Percentiles rank a stretch among this genome's conserved stretches.
Evolutionary conservation across 306 rosid species (phyloP).

Genomic region (Lathyrus tuberosus): DNA sequence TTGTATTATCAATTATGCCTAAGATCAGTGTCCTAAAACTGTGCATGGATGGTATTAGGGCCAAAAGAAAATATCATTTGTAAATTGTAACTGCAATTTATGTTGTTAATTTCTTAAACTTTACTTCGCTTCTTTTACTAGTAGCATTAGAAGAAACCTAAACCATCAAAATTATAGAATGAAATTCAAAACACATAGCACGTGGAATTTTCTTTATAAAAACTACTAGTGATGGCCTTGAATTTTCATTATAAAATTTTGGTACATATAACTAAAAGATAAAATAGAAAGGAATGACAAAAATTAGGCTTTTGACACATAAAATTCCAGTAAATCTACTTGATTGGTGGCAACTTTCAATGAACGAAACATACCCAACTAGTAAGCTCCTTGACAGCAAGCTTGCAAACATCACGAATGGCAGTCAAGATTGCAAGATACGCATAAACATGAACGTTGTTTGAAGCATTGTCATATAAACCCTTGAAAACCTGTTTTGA

Average conservation of each 20-base stretch:
- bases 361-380: slow-evolving; percentile 78
- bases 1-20: slow-evolving; percentile 1
- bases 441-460: slow-evolving; percentile 68
- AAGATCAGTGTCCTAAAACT: slow-evolving; percentile 10
- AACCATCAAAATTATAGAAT: slow-evolving; percentile 11
- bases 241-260: no score
- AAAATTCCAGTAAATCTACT: not conserved
- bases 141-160: slow-evolving; percentile 17
- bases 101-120: slow-evolving; percentile 1
- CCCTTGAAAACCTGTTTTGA: slow-evolving; percentile 76
- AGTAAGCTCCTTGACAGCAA: slow-evolving; percentile 91
- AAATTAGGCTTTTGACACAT: slow-evolving; percentile 4
- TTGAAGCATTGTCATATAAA: slow-evolving; percentile 80
- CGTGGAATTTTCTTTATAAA: slow-evolving; percentile 13
- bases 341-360: not conserved
- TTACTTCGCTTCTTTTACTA: not conserved
- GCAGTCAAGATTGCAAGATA: slow-evolving; percentile 88
- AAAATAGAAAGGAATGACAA: not conserved
- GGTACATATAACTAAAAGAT: not conserved
- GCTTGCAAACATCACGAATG: slow-evolving; percentile 99
- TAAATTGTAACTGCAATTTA: not conserved
- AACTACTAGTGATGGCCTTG: not conserved
- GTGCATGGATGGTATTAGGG: not conserved
- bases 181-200: slow-evolving; percentile 14
- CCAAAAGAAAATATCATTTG: not conserved